A percentile compares a stretch with the other conserved stretches of the same genome.
Conservation (phyloP, 2,329 filamentous ascomycete species). For the Exophiala spinifera region DNA sequence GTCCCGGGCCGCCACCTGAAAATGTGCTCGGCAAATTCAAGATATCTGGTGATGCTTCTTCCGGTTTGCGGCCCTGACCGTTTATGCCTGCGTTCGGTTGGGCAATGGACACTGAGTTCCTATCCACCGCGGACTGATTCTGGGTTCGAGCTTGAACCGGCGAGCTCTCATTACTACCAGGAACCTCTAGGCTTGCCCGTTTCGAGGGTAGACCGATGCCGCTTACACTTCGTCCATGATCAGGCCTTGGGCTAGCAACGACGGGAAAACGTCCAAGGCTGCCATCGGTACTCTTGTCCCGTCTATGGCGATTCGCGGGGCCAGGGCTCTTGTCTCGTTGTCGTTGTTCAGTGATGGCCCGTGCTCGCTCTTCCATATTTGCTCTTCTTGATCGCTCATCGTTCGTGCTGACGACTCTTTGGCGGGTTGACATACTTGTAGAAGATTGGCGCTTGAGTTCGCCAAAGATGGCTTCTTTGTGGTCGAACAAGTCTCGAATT, state of each 20-base stretch:
- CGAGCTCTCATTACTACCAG: slow-evolving; percentile 54
- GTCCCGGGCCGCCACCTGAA: slow-evolving; percentile 24
- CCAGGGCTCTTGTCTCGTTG: slow-evolving; percentile 70
- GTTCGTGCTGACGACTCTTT: slow-evolving; percentile 66
- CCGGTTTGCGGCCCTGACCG: slow-evolving; percentile 6
- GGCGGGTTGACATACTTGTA: slow-evolving; percentile 26
- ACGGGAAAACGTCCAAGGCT: slow-evolving; percentile 56
- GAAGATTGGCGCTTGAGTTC: slow-evolving; percentile 76
- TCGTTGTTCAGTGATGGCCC: slow-evolving; percentile 70
- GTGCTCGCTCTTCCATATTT: slow-evolving; percentile 88
- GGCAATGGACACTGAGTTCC: slow-evolving; percentile 23
- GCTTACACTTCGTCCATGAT: slow-evolving; percentile 38
- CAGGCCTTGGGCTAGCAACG: slow-evolving; percentile 77
- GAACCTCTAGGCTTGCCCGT: slow-evolving; percentile 76
- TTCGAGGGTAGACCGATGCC: slow-evolving; percentile 48
- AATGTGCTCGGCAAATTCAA: slow-evolving; percentile 31
- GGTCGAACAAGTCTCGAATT: slow-evolving; percentile 83
- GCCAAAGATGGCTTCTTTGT: slow-evolving; percentile 93
- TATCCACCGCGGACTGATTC: slow-evolving; percentile 21
- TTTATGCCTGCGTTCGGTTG: neutral
- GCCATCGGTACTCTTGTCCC: slow-evolving; percentile 70
- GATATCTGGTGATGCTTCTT: slow-evolving; percentile 42
- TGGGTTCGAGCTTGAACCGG: slow-evolving; percentile 37
- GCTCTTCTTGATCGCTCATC: slow-evolving; percentile 94
- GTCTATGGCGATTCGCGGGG: slow-evolving; percentile 58